Evolutionary conservation across 2,329 filamentous ascomycete species (phyloP), one percentile per base, ranked within the genome.

Genomic region (Penicillium sp.): DNA sequence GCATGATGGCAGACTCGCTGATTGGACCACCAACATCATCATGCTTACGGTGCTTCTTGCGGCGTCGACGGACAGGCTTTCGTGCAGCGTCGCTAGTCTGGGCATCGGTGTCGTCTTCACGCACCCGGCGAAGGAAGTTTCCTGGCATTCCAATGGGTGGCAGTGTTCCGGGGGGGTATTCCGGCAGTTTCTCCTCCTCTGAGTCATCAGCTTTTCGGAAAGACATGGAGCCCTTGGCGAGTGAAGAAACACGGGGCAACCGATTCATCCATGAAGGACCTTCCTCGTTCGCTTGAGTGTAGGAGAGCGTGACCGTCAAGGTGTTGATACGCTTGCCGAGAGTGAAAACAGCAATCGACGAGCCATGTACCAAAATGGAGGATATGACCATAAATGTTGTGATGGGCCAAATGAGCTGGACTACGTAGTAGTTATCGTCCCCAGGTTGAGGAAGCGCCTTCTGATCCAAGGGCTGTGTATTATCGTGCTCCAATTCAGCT

Each of bases 321-420:
- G 95, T 98, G 77, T 98, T 98, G 84, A 99, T 99, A 59, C 90
- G 93, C 76, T 98, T 99, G 67, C 95, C 95, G 1, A 99, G 85
- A 0, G 95, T 98, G 68, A 99, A 99, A 9, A 99, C 95, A 5
- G 95, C 95, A 66, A 99, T 90, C 0, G 95, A 98, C n/a, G 95
- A 98, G 22, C 95, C 95, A 69, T 99, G 95, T 1, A 99, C 91
- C 37, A 98, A 77, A 67, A 99, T 99, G 13, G 95, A 99, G 3
- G 90, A 84, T 52, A 99, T 90, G 59, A 99, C 93, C 68, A 99
- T 80, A 75, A 99, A 99, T 0, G 91, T 91, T 0, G 90, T 91
- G 57, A 99, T 93, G 0, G 95, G 95, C 95, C 95, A 99, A 48
- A 99, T 96, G 27, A 96, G 78, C 53, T 90, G 84, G 51, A 98